phyloP scores from a whole-genome alignment of 2,329 filamentous ascomycete genomes.

The Emericellopsis cladophorae region DNA sequence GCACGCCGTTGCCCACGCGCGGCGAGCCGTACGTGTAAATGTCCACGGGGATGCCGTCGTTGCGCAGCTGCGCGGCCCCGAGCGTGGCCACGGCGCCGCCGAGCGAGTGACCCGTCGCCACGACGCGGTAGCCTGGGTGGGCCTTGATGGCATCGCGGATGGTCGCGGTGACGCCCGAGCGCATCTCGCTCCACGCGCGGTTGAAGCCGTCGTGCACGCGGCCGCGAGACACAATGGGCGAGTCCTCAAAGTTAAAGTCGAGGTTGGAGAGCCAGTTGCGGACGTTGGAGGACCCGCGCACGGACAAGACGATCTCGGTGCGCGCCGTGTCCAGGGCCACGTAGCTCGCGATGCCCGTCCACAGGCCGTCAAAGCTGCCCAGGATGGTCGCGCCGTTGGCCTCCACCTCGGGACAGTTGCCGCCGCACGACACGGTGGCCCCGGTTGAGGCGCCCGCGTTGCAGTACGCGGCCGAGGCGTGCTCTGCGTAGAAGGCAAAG shows the following conservation, averaged over 20 bases:
- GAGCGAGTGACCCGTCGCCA: slow-evolving; percentile 57
- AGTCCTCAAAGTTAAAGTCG: slow-evolving; percentile 15
- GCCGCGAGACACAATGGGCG: slow-evolving; percentile 26
- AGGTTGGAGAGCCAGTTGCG: slow-evolving; percentile 51
- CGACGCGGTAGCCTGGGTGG: slow-evolving; percentile 38
- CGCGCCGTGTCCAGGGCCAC: slow-evolving; percentile 34
- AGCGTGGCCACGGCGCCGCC: slow-evolving; percentile 53
- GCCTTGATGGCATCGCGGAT: slow-evolving; percentile 27
- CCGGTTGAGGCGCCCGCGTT: slow-evolving; percentile 28
- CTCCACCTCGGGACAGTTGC: slow-evolving; percentile 28
- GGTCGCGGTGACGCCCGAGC: slow-evolving; percentile 23
- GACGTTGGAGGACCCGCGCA: slow-evolving; percentile 45
- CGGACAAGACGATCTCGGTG: slow-evolving; percentile 43
- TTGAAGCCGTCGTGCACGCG: slow-evolving; percentile 45
- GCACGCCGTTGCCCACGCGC: slow-evolving; percentile 45
- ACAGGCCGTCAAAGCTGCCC: slow-evolving; percentile 23
- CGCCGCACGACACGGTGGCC: slow-evolving; percentile 26
- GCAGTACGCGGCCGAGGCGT: slow-evolving; percentile 40
- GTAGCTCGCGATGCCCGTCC: slow-evolving; percentile 35
- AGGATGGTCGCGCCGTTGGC: slow-evolving; percentile 28
- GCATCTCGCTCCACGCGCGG: slow-evolving; percentile 43
- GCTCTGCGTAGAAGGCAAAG: slow-evolving; percentile 37
- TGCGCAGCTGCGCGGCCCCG: slow-evolving; percentile 42
- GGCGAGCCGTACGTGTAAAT: slow-evolving; percentile 58
- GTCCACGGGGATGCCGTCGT: slow-evolving; percentile 29